phyloP scores from a whole-genome alignment of 257 asterid species.

The Solanum chilense region DNA sequence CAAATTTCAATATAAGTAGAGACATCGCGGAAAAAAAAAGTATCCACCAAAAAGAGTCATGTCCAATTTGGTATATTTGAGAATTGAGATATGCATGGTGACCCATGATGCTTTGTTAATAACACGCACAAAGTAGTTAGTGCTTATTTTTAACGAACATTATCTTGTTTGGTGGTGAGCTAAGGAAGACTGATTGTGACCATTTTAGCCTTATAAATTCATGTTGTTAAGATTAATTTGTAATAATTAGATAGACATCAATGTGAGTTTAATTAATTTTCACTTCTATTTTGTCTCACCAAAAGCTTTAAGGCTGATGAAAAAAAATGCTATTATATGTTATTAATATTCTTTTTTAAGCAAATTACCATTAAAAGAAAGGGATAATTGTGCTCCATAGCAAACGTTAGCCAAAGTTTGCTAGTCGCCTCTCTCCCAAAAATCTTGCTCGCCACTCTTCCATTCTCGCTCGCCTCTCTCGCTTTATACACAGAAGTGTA shows the following conservation, averaged over 20 bases:
- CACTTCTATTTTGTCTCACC: background rate
- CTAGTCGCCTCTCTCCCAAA: too few relatives aligned
- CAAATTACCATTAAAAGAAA: background rate
- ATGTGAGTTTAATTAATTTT: background rate
- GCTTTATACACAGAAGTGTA: too few relatives aligned
- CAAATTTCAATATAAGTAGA: background rate
- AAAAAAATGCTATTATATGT: too few relatives aligned
- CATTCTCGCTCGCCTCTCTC: too few relatives aligned
- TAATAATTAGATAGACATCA: background rate
- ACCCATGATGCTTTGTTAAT: constrained; percentile 1
- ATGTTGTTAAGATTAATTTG: background rate
- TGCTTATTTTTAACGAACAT: constrained; percentile 4
- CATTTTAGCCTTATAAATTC: background rate
- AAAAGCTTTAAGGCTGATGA: background rate
- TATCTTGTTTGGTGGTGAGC: constrained; percentile 10
- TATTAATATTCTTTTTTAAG: too few relatives aligned
- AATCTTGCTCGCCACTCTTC: too few relatives aligned
- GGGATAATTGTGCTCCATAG: too few relatives aligned
- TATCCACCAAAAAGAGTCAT: background rate
- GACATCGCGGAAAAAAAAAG: fast-evolving
- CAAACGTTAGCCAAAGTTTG: too few relatives aligned
- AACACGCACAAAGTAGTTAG: background rate
- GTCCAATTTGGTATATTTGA: background rate
- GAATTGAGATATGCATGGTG: constrained; percentile 6
- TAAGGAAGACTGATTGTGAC: background rate